These are phyloP conservation scores for Fusarium sp. DNA, from an alignment of 2,329 filamentous ascomycete genomes.

Conservation along the genomic window DNA sequence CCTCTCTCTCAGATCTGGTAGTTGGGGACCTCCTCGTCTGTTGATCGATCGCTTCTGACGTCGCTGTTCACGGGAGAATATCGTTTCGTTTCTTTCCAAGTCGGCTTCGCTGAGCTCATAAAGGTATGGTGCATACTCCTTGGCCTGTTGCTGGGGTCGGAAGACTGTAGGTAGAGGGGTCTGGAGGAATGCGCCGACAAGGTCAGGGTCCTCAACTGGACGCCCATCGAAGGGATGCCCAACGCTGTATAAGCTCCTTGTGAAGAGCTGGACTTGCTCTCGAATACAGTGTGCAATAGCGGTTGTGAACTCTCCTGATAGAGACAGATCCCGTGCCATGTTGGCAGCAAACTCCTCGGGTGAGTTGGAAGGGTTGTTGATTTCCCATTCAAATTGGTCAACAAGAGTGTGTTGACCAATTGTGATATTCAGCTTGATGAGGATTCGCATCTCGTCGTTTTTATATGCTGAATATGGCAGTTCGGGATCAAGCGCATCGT, in stretches of 20 bases:
- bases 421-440: conserved; percentile 97
- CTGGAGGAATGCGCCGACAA: conserved; percentile 85
- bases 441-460: conserved; percentile 97
- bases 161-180: conserved; percentile 87
- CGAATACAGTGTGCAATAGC: conserved; percentile 98
- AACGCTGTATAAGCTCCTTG: conserved; percentile 90
- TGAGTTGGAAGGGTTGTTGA: conserved; percentile 93
- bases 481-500: conserved; percentile 90
- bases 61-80: conserved; percentile 92
- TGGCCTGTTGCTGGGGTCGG: conserved; percentile 90
- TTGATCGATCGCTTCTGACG: conserved; percentile 97
- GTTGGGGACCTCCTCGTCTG: conserved; percentile 87
- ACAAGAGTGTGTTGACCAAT: conserved; percentile 94
- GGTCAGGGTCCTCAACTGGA: conserved; percentile 90
- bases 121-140: conserved; percentile 92
- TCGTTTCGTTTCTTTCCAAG: conserved; percentile 89
- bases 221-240: conserved; percentile 96
- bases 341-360: conserved; percentile 92
- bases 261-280: conserved; percentile 95
- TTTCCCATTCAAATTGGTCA: conserved; percentile 99
- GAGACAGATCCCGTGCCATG: conserved; percentile 89
- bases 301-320: conserved; percentile 95
- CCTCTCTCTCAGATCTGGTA: conserved; percentile 96
- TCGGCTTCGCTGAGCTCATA: conserved; percentile 95
- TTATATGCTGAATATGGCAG: conserved; percentile 95